A percentile compares a stretch with the other conserved stretches of the same genome.
These are phyloP conservation scores for Xerocomellus intermedius DNA, from an alignment of 768 basidiomycete species.

Conservation along the genomic window DNA sequence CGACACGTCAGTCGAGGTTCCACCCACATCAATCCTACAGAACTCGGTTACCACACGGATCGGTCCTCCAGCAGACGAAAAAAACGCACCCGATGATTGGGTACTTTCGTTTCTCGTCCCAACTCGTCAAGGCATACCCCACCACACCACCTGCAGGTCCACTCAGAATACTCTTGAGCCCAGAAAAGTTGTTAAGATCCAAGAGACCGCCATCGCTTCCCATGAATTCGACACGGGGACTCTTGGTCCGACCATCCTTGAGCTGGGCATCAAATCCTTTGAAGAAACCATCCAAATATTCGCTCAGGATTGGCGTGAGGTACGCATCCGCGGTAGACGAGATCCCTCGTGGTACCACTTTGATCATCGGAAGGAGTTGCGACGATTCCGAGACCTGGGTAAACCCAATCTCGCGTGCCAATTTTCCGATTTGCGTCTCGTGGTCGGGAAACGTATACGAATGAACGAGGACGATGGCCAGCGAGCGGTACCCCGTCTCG, in stretches of 20 bases:
- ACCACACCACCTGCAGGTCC: conserved; percentile 97
- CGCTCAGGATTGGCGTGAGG: conserved; percentile 81
- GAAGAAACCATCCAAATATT: conserved; percentile 92
- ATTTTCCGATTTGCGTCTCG: conserved; percentile 64
- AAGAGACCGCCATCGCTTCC: conserved; percentile 87
- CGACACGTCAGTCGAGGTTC: conserved; percentile 94
- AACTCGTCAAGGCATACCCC: conserved; percentile 86
- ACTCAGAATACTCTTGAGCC: conserved; percentile 89
- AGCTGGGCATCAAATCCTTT: conserved; percentile 78
- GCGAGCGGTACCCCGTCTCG: conserved; percentile 78
- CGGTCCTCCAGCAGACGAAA: background rate
- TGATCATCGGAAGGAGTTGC: conserved; percentile 89
- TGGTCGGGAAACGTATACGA: conserved; percentile 92
- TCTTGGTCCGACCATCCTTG: conserved; percentile 53
- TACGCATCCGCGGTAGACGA: conserved; percentile 96
- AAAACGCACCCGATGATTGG: conserved; percentile 80
- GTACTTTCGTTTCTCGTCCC: conserved; percentile 66
- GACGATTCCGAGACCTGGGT: conserved; percentile 86
- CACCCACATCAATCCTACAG: conserved; percentile 82
- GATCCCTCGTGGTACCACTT: conserved; percentile 89
- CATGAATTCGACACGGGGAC: conserved; percentile 91
- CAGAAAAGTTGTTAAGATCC: conserved; percentile 82
- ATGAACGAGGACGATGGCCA: conserved; percentile 89
- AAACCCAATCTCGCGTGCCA: conserved; percentile 85
- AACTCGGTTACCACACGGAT: background rate